These are phyloP conservation scores for Penicillium paneum DNA, from an alignment of 2,329 filamentous ascomycete genomes.

Conservation along the genomic window DNA sequence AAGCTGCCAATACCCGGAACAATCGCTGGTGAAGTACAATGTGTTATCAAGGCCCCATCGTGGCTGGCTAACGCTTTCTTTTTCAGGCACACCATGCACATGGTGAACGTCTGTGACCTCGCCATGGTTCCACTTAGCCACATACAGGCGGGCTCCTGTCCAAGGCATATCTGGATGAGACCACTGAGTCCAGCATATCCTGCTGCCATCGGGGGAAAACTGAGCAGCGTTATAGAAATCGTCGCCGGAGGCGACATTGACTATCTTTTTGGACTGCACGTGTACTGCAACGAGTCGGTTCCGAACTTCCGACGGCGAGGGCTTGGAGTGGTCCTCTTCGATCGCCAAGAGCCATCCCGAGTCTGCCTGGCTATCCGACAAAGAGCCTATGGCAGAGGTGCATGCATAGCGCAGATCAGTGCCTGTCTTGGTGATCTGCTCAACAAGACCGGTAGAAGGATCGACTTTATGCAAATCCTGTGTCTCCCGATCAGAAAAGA, in stretches of 20 bases:
- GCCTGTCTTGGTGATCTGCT: constrained; percentile 24
- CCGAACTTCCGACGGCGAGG: constrained; percentile 21
- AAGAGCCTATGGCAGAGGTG: constrained; percentile 40
- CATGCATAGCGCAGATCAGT: constrained; percentile 7
- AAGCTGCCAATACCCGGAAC: constrained; percentile 46
- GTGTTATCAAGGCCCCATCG: constrained; percentile 49
- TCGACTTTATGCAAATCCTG: constrained; percentile 44
- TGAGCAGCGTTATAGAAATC: constrained; percentile 53
- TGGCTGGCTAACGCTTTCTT: constrained; percentile 47
- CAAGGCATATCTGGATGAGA: constrained; percentile 53
- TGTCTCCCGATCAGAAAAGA: constrained; percentile 48
- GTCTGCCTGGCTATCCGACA: constrained; percentile 28
- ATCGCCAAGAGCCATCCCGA: constrained; percentile 47
- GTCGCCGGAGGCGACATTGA: constrained; percentile 40
- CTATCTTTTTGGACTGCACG: constrained; percentile 28
- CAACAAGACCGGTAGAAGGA: constrained; percentile 35
- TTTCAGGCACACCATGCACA: constrained; percentile 39
- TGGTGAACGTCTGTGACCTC: constrained; percentile 18
- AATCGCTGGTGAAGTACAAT: constrained; percentile 49
- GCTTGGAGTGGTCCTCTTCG: constrained; percentile 48
- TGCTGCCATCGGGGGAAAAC: constrained; percentile 47
- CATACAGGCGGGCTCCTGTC: constrained; percentile 44
- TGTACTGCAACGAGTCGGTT: constrained; percentile 28
- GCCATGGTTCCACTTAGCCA: constrained; percentile 42
- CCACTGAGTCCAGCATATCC: constrained; percentile 52